Conservation (phyloP, 1,284 basidiomycete genomes). For the Trametes sp. region DNA sequence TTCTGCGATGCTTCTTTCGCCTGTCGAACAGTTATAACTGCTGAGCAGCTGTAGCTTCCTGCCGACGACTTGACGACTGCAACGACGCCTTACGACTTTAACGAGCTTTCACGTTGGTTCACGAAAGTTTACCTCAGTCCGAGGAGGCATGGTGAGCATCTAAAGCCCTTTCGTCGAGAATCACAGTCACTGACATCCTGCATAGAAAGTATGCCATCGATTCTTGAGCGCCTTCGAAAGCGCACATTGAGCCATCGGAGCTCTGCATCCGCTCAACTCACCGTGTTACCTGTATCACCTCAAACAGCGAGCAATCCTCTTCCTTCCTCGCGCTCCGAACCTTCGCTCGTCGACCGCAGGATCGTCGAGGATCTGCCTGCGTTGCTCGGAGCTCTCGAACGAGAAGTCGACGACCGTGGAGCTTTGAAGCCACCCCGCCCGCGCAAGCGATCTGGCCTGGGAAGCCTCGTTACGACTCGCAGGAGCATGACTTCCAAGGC, state of each 20-base stretch:
- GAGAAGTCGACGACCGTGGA: slow-evolving; percentile 14
- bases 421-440: slow-evolving; percentile 35
- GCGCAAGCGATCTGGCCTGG: slow-evolving; percentile 28
- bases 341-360: slow-evolving; percentile 30
- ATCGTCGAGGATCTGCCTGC: slow-evolving; percentile 37
- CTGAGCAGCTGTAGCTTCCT: neutral
- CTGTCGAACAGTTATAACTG: neutral
- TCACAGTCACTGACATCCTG: neutral
- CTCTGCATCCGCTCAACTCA: slow-evolving; percentile 28
- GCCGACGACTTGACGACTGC: neutral
- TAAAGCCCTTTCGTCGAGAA: too few species aligned
- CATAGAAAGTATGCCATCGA: slow-evolving; percentile 42
- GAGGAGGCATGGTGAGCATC: neutral
- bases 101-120: neutral
- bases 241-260: slow-evolving; percentile 42
- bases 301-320: neutral
- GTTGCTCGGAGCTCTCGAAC: slow-evolving; percentile 34
- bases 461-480: slow-evolving; percentile 9
- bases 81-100: neutral
- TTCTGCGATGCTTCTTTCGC: slow-evolving; percentile 26
- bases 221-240: slow-evolving; percentile 48
- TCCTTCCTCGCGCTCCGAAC: slow-evolving; percentile 24
- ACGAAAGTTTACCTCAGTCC: too few species aligned
- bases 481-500: neutral
- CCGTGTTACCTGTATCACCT: slow-evolving; percentile 1